Evolutionary conservation across 331 rosid species (phyloP).

Genomic region (Erythrophleum ivorense): DNA sequence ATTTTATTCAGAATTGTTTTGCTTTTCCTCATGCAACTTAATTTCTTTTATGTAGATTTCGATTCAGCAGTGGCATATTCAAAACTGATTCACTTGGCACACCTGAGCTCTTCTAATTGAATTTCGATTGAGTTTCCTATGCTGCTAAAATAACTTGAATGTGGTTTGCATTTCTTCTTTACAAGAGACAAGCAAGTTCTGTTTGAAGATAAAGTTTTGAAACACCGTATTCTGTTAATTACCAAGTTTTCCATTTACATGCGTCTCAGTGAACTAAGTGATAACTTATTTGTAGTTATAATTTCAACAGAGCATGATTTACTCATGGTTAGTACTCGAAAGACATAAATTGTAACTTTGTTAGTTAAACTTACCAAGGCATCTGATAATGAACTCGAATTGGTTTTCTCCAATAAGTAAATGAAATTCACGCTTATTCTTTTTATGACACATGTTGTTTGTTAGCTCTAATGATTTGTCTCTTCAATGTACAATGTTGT

Average conservation of each 20-base stretch:
- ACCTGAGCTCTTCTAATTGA: no score
- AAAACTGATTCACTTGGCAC: no score
- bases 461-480: background rate
- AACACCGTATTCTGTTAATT: conserved; percentile 61
- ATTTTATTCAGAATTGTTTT: no score
- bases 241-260: conserved; percentile 68
- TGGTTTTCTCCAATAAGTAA: conserved; percentile 76
- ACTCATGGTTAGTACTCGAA: no score
- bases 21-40: no score
- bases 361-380: conserved; percentile 60
- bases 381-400: conserved; percentile 56
- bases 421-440: background rate
- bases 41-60: no score
- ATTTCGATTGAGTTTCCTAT: no score
- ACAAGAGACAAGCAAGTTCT: conserved; percentile 69
- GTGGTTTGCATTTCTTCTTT: background rate
- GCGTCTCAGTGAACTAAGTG: conserved; percentile 71
- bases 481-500: background rate
- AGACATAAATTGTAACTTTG: background rate
- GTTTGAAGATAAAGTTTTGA: conserved; percentile 71
- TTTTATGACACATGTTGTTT: background rate
- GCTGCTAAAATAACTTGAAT: no score
- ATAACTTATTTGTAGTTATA: conserved; percentile 24
- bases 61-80: no score
- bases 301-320: no score